phyloP scores from a whole-genome alignment of 2,329 filamentous ascomycete species.

The Furcasterigmium furcatum region DNA sequence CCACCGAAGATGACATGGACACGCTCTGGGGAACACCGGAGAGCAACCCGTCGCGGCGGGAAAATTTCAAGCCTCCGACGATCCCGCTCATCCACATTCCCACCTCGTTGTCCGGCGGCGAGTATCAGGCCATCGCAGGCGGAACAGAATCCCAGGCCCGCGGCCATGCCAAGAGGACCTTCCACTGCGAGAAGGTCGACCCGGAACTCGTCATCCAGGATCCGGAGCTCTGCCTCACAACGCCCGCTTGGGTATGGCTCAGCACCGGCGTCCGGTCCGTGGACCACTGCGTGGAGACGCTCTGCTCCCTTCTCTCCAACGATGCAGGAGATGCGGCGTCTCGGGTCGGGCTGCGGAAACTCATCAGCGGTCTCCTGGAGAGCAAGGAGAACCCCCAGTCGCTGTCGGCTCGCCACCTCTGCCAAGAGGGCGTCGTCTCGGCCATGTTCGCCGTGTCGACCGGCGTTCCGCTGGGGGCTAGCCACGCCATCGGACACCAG shows the following conservation, averaged over 20 bases:
- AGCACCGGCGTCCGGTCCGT: constrained; percentile 54
- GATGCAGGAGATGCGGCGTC: constrained; percentile 21
- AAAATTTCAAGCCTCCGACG: constrained; percentile 12
- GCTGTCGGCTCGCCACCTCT: constrained; percentile 38
- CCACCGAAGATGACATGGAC: constrained; percentile 31
- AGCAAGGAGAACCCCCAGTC: constrained; percentile 22
- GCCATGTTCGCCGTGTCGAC: constrained; percentile 44
- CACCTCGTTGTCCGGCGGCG: constrained; percentile 29
- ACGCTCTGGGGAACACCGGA: constrained; percentile 22
- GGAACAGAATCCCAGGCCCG: constrained; percentile 20
- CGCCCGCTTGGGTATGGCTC: constrained; percentile 52
- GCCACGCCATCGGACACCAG: constrained; percentile 51
- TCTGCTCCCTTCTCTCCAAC: constrained; percentile 39
- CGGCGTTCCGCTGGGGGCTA: constrained; percentile 41
- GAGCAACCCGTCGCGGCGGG: constrained; percentile 15
- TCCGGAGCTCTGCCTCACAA: constrained; percentile 45
- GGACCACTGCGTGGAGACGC: constrained; percentile 55
- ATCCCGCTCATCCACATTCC: constrained; percentile 29
- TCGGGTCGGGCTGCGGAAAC: background rate
- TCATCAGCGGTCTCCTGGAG: background rate
- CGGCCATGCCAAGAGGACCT: constrained; percentile 21
- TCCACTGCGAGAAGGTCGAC: constrained; percentile 30
- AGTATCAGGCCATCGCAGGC: constrained; percentile 26
- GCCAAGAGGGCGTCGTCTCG: constrained; percentile 46
- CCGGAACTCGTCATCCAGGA: constrained; percentile 54